Base-by-base conservation (phyloP, 371 early-diverging fungal genomes). In the Mucor irregularis region DNA sequence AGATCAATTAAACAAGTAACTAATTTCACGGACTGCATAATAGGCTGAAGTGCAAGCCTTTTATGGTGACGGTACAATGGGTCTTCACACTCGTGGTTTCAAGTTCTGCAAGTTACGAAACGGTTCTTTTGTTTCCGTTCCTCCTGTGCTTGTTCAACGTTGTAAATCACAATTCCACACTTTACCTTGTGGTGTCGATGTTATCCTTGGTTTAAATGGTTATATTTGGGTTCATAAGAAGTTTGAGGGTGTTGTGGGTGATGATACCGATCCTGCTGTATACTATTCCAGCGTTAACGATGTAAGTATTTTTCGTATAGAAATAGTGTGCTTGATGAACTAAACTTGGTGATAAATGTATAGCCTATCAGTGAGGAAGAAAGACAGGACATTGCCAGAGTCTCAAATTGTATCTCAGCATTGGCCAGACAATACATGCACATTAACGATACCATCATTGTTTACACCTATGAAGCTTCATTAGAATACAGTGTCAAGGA, bases 71-170 rank as follows among this genome's bases (percentile, higher is more conserved):
- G 98, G 98, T 10, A 88, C 92, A 0, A 84, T 90, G 44, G 88
- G 92, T 7, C 71, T 99, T 35, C 99, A 99, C 64, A 98, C 99
- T 5, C 88, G 99, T 60, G 95, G 85, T 56, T 81, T 93, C 53
- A 97, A 96, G 67, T 99, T 99, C 63, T 96, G 98, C 30, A 99
- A 99, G 79, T 84, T 98, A 49, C 76, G 94, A 38, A 96, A 94
- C 58, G 99, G 99, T 6, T 86, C 89, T 0, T 79, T 98, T 45
- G 84, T 97, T 10, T 65, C 70, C 6, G 96, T 96, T 3, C 90
- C 93, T 4, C 90, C 96, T 28, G 85, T 85, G 0, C 78, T 96
- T 46, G 87, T 98, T 10, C 91, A 91, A 58, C 88, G 97, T 13
- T 88, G 90, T 58, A 93, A 95, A 69, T 90, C 92, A 14, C 99